phyloP scores from a whole-genome alignment of 345 rosid species.

The Citrus reticulata region DNA sequence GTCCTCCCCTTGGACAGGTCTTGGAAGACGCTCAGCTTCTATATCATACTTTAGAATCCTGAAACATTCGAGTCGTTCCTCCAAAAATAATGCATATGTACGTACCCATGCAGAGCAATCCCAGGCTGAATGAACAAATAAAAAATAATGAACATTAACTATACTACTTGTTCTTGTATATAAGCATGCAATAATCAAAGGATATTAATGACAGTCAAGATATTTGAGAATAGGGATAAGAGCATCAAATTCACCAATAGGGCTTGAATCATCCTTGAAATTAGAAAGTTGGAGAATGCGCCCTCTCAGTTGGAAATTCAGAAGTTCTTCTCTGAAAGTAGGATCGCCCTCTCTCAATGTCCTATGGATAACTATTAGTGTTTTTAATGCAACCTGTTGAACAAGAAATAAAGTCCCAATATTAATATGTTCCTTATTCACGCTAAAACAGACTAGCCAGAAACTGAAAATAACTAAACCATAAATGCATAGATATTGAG shows the following conservation, averaged over 20 bases:
- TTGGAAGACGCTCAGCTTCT: conserved; percentile 90
- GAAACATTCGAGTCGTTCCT: conserved; percentile 95
- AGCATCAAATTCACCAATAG: conserved; percentile 50
- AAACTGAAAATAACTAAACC: not conserved
- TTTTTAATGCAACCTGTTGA: conserved; percentile 87
- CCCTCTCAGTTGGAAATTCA: conserved; percentile 78
- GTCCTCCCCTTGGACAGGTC: conserved; percentile 75
- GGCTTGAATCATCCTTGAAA: conserved; percentile 98
- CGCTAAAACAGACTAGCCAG: not conserved
- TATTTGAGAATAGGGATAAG: not conserved
- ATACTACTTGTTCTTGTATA: not conserved
- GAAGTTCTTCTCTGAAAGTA: conserved; percentile 82
- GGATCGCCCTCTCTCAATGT: conserved; percentile 92
- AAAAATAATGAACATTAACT: not conserved
- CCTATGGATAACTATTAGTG: conserved; percentile 87
- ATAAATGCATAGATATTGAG: conserved; percentile 6
- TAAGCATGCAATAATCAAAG: not conserved
- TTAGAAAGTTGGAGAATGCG: conserved; percentile 86
- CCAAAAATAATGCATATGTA: conserved; percentile 88
- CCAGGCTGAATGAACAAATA: conserved; percentile 59
- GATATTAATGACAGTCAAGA: not conserved
- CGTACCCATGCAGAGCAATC: conserved; percentile 99
- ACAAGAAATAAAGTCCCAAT: not conserved
- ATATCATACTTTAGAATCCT: conserved; percentile 86
- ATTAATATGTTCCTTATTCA: not conserved